Conservation (phyloP, 2,329 filamentous ascomycete genomes). For the Tricladium varicosporioides region DNA sequence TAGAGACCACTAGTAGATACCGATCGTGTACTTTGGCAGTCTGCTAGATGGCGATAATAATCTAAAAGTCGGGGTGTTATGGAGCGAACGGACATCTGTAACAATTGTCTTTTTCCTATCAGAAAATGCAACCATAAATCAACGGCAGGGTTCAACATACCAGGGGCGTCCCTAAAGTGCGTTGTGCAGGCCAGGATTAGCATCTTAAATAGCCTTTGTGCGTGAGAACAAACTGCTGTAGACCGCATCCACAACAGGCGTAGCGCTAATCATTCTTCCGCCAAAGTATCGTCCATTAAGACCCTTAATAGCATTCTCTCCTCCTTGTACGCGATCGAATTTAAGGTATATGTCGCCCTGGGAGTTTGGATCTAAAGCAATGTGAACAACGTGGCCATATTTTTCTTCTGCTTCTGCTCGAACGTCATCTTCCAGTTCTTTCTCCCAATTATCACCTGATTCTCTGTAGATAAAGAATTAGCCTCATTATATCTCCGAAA, state of each 20-base stretch:
- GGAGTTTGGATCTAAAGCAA: slow-evolving; percentile 89
- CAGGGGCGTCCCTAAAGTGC: slow-evolving; percentile 29
- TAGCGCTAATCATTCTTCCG: slow-evolving; percentile 86
- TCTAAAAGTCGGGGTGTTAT: background rate
- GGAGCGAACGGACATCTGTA: slow-evolving; percentile 11
- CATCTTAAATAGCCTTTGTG: slow-evolving; percentile 71
- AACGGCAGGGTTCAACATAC: slow-evolving; percentile 14
- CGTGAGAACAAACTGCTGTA: slow-evolving; percentile 96
- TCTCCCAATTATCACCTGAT: slow-evolving; percentile 83
- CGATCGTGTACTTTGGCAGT: too few relatives aligned
- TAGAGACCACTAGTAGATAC: background rate
- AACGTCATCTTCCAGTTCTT: slow-evolving; percentile 92
- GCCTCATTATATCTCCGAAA: slow-evolving; percentile 9
- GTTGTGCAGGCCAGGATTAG: slow-evolving; percentile 29
- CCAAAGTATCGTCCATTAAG: slow-evolving; percentile 97
- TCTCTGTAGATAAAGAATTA: slow-evolving; percentile 58
- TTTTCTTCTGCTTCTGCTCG: slow-evolving; percentile 88
- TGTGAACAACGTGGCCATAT: slow-evolving; percentile 97
- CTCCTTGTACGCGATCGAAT: slow-evolving; percentile 92
- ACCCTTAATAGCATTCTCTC: slow-evolving; percentile 96
- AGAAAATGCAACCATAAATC: background rate
- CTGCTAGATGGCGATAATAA: too few relatives aligned
- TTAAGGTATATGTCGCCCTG: slow-evolving; percentile 98
- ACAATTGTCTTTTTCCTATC: slow-evolving; percentile 9
- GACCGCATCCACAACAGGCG: slow-evolving; percentile 95